Evolutionary conservation across 805 yeast genomes (phyloP).

Genomic region (Saccharomycopsis schoenii): DNA sequence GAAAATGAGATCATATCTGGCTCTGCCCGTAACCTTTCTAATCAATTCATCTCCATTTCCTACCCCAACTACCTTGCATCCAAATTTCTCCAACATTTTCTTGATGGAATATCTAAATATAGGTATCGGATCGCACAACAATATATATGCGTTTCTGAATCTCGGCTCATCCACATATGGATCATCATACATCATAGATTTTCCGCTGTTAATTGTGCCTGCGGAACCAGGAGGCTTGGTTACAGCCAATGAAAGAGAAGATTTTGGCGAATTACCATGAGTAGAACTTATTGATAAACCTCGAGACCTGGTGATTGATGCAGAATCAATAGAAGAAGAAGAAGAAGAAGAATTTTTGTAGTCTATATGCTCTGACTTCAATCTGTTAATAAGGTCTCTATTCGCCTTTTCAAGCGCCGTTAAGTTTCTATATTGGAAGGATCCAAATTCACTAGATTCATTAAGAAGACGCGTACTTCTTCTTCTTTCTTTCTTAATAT

Average conservation of each 20-base stretch:
- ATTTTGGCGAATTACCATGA: slow-evolving; percentile 16
- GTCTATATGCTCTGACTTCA: slow-evolving; percentile 70
- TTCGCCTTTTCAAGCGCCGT: slow-evolving; percentile 89
- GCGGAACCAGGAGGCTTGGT: background rate
- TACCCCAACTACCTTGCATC: slow-evolving; percentile 73
- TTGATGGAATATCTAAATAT: slow-evolving; percentile 62
- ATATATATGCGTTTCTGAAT: slow-evolving; percentile 44
- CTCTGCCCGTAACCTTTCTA: slow-evolving; percentile 70
- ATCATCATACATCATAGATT: background rate
- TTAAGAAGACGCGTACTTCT: slow-evolving; percentile 42
- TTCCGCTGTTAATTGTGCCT: background rate
- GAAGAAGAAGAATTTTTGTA: slow-evolving; percentile 32
- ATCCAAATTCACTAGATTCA: slow-evolving; percentile 73
- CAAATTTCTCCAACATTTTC: slow-evolving; percentile 52
- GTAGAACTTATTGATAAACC: slow-evolving; percentile 26
- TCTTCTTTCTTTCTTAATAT: slow-evolving; percentile 57
- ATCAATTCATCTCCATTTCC: slow-evolving; percentile 75
- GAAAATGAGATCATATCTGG: slow-evolving; percentile 74
- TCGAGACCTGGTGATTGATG: slow-evolving; percentile 28
- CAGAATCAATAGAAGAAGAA: slow-evolving; percentile 31
- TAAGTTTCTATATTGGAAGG: slow-evolving; percentile 81
- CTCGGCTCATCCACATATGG: slow-evolving; percentile 1
- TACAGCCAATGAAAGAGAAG: background rate
- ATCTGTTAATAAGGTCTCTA: slow-evolving; percentile 79
- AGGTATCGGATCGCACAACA: slow-evolving; percentile 83